Evolutionary conservation across 768 basidiomycete genomes (phyloP).

Genomic region (Infundibulicybe gibba): DNA sequence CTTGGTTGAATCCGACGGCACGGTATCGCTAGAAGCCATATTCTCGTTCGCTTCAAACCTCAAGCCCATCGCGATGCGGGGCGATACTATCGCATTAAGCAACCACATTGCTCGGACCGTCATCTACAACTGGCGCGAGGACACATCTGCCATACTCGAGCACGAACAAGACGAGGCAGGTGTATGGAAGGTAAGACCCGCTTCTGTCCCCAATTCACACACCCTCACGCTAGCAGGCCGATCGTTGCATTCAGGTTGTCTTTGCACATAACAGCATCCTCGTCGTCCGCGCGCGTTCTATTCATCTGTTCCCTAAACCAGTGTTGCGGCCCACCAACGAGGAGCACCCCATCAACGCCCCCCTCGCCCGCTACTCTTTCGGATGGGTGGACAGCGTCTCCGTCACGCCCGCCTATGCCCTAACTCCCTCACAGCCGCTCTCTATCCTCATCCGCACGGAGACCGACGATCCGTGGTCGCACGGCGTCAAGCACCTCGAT

Average conservation of each 20-base stretch:
- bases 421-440: slow-evolving; percentile 14
- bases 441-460: slow-evolving; percentile 56
- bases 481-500: slow-evolving; percentile 43
- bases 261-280: slow-evolving; percentile 45
- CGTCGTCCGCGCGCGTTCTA: slow-evolving; percentile 55
- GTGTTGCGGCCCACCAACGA: slow-evolving; percentile 17
- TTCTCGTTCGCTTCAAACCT: slow-evolving; percentile 34
- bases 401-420: slow-evolving; percentile 21
- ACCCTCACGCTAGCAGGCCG: slow-evolving; percentile 27
- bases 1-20: slow-evolving; percentile 9
- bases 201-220: neutral
- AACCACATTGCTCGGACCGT: slow-evolving; percentile 48
- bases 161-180: slow-evolving; percentile 25
- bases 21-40: slow-evolving; percentile 22
- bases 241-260: slow-evolving; percentile 50
- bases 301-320: slow-evolving; percentile 53
- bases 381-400: slow-evolving; percentile 68
- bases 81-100: slow-evolving; percentile 50
- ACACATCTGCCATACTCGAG: slow-evolving; percentile 42
- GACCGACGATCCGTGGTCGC: slow-evolving; percentile 59
- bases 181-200: slow-evolving; percentile 24
- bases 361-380: slow-evolving; percentile 47
- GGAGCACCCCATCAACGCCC: slow-evolving; percentile 22
- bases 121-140: slow-evolving; percentile 53
- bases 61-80: slow-evolving; percentile 45